phyloP scores from a whole-genome alignment of 2,329 filamentous ascomycete genomes.

The Colletotrichum agaves region DNA sequence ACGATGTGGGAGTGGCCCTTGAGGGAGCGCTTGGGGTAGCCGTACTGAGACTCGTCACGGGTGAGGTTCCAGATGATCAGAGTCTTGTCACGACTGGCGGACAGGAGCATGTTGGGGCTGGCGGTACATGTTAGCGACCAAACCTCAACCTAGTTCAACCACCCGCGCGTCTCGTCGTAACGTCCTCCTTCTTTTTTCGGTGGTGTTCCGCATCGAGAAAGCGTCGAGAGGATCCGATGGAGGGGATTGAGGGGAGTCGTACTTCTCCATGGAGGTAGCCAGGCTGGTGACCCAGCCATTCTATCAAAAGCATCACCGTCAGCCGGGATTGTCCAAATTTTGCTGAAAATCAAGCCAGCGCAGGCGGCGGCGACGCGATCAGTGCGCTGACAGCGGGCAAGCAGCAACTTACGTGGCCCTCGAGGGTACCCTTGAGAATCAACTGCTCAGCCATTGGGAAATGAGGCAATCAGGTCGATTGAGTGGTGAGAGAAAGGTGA shows the following conservation, averaged over 20 bases:
- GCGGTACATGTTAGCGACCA: slow-evolving; percentile 44
- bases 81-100: slow-evolving; percentile 96
- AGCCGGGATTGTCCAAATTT: slow-evolving; percentile 31
- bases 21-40: slow-evolving; percentile 98
- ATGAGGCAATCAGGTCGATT: slow-evolving; percentile 55
- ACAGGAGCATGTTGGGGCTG: slow-evolving; percentile 99
- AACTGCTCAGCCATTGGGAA: slow-evolving; percentile 88
- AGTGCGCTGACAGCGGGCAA: slow-evolving; percentile 38
- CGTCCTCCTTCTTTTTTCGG: slow-evolving; percentile 20
- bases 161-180: slow-evolving; percentile 27
- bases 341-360: slow-evolving; percentile 1
- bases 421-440: slow-evolving; percentile 95
- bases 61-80: slow-evolving; percentile 99
- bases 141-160: slow-evolving; percentile 24
- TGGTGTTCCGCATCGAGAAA: slow-evolving; percentile 8
- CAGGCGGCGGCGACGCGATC: slow-evolving; percentile 42
- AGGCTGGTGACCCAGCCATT: slow-evolving; percentile 99
- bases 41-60: slow-evolving; percentile 97
- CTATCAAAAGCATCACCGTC: slow-evolving; percentile 49
- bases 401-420: slow-evolving; percentile 82
- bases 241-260: slow-evolving; percentile 52
- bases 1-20: slow-evolving; percentile 99
- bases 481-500: slow-evolving; percentile 48
- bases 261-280: slow-evolving; percentile 99
- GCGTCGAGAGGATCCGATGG: neutral